phyloP scores from a whole-genome alignment of 768 basidiomycete species.

The Fistulinella prunicolor region DNA sequence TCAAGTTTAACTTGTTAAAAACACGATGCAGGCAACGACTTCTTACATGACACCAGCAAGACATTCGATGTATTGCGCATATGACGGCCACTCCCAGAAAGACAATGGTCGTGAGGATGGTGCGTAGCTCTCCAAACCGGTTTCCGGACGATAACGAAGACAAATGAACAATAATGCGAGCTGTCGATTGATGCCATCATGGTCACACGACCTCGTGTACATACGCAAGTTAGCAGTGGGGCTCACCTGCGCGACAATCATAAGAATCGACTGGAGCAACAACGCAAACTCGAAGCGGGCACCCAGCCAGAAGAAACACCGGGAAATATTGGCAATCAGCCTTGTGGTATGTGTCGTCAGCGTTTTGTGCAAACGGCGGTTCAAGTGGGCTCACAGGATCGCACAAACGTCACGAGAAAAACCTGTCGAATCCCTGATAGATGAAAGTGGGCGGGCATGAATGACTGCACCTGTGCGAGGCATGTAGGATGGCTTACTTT shows the following conservation, averaged over 20 bases:
- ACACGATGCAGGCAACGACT: not conserved
- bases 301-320: slow-evolving; percentile 91
- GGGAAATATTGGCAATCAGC: slow-evolving; percentile 78
- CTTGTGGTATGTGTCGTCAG: slow-evolving; percentile 35
- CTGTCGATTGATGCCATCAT: slow-evolving; percentile 37
- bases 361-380: not conserved
- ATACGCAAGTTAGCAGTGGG: not conserved
- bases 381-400: slow-evolving; percentile 53
- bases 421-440: slow-evolving; percentile 70
- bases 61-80: slow-evolving; percentile 79
- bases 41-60: slow-evolving; percentile 71
- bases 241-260: slow-evolving; percentile 80
- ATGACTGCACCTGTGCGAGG: not conserved
- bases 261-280: slow-evolving; percentile 77
- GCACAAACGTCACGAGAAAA: slow-evolving; percentile 87
- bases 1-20: slow-evolving; percentile 5
- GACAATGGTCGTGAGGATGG: slow-evolving; percentile 62
- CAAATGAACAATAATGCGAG: slow-evolving; percentile 80
- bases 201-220: slow-evolving; percentile 18
- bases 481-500: slow-evolving; percentile 42
- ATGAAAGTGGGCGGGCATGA: slow-evolving; percentile 7
- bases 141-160: slow-evolving; percentile 61
- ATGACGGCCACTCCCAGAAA: slow-evolving; percentile 86
- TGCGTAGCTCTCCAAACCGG: slow-evolving; percentile 57
- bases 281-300: slow-evolving; percentile 73